Base-by-base conservation (phyloP, 2,329 filamentous ascomycete species). In the Fusarium anguioides region DNA sequence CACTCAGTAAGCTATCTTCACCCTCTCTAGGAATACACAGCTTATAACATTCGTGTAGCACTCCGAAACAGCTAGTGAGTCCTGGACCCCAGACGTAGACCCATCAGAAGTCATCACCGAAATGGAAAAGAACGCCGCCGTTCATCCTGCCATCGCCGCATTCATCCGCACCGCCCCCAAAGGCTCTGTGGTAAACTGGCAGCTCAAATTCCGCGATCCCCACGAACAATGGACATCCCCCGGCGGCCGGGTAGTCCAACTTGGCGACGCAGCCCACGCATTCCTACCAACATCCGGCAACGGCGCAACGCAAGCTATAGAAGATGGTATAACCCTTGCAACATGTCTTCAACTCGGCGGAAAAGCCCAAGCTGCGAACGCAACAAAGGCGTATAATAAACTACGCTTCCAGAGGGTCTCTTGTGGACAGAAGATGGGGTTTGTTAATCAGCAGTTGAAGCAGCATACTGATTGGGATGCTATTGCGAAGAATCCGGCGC, bases 151-250 rank as follows among this genome's bases (percentile, higher is more conserved):
- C 0, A 49, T 66, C 7, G 64, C 64, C 5, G 64, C 64, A 4
- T 33, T 66, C 6, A 60, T 67, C 26, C 50, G 53, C 12, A 66
- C 64, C 2, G 64, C 64, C 2, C 64, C 64, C 5, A 67, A 67
- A 35, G 64, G 58, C 6, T 66, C 64, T 3, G 64, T 66, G 0
- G 64, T 67, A 4, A 66, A 66, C 31, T 66, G 64, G 64, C 64
- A 66, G 6, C 64, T 66, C 29, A 66, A 66, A 10, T 66, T 66
- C 35, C 47, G 64, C 33, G 64, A 66, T 4, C 64, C 64, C 3
- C 64, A 66, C 27, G 64, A 66, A 4, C 64, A 66, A 29, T 66
- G 64, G 64, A 66, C 64, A 17, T 67, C 64, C 0, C 64, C 64
- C 1, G 64, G 64, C 2, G 64, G 64, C 5, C 64, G 44, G 3